phyloP scores from a whole-genome alignment of 2,329 filamentous ascomycete genomes.

The Triangularia setosa region DNA sequence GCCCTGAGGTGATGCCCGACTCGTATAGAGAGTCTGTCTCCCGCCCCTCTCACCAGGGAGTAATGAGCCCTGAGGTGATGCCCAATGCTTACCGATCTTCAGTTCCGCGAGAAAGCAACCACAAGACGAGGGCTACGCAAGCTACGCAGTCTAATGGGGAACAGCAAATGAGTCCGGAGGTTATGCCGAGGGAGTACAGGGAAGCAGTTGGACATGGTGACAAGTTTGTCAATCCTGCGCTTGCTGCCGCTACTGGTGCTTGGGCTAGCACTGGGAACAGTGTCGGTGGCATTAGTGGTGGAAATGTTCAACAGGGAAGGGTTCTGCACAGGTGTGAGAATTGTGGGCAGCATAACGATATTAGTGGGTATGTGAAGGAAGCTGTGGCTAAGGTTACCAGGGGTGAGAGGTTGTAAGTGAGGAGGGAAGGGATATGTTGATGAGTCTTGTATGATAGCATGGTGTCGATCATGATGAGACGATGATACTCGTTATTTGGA shows the following conservation, averaged over 20 bases:
- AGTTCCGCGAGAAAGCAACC: not conserved
- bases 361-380: slow-evolving; percentile 14
- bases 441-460: no score
- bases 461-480: no score
- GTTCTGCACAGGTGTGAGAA: slow-evolving; percentile 22
- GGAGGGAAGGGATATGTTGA: no score
- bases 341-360: slow-evolving; percentile 25
- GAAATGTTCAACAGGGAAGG: not conserved
- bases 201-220: no score
- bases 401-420: not conserved
- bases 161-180: slow-evolving; percentile 11
- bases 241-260: slow-evolving; percentile 20
- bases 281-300: not conserved
- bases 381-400: not conserved
- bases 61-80: slow-evolving; percentile 2
- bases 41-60: not conserved
- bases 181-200: slow-evolving; percentile 10
- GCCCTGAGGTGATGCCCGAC: slow-evolving; percentile 14
- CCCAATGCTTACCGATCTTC: not conserved
- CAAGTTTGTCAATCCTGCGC: slow-evolving; percentile 7
- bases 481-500: no score
- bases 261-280: slow-evolving; percentile 11
- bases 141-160: not conserved
- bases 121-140: not conserved
- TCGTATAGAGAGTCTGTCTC: slow-evolving; percentile 6